Evolutionary conservation across 1,139 yeast species (phyloP).

Genomic region (Yamadazyma siamensis): DNA sequence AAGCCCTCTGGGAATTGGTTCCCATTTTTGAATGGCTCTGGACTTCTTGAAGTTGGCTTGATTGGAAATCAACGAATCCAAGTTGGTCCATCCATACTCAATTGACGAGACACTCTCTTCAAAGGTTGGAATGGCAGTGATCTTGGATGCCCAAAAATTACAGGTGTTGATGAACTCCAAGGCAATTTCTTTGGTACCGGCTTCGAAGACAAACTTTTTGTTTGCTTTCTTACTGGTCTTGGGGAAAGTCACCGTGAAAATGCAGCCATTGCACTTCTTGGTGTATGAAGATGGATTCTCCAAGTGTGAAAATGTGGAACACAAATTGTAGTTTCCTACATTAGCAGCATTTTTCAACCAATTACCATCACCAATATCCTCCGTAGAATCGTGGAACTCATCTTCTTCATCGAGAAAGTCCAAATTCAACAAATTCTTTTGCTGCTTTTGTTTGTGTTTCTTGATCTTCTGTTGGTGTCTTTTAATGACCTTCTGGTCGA

Average conservation of each 20-base stretch:
- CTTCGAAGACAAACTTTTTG: slow-evolving; percentile 45
- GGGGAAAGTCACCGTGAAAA: slow-evolving; percentile 43
- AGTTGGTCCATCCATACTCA: slow-evolving; percentile 78
- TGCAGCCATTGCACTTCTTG: slow-evolving; percentile 10
- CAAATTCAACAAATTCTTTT: slow-evolving; percentile 12
- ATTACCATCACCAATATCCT: slow-evolving; percentile 59
- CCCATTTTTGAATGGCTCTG: slow-evolving; percentile 39
- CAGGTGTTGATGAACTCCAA: slow-evolving; percentile 71
- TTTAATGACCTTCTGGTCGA: slow-evolving; percentile 45
- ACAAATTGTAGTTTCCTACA: slow-evolving; percentile 46
- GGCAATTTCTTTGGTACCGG: slow-evolving; percentile 71
- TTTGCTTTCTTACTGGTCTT: slow-evolving; percentile 28
- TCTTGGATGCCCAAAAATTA: slow-evolving; percentile 88
- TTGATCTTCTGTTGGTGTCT: slow-evolving; percentile 35
- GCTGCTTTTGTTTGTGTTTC: slow-evolving; percentile 24
- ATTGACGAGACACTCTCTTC: slow-evolving; percentile 64
- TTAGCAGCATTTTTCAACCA: slow-evolving; percentile 58
- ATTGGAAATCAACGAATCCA: slow-evolving; percentile 33
- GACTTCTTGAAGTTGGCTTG: slow-evolving; percentile 34
- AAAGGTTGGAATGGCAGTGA: slow-evolving; percentile 71
- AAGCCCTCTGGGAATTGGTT: slow-evolving; percentile 39
- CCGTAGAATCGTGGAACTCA: slow-evolving; percentile 9
- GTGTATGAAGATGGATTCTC: slow-evolving; percentile 22
- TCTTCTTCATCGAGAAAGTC: slow-evolving; percentile 16
- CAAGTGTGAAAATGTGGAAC: slow-evolving; percentile 47